These are phyloP conservation scores for Diaporthe sp. DNA, from an alignment of 2,329 filamentous ascomycete species.

Conservation along the genomic window DNA sequence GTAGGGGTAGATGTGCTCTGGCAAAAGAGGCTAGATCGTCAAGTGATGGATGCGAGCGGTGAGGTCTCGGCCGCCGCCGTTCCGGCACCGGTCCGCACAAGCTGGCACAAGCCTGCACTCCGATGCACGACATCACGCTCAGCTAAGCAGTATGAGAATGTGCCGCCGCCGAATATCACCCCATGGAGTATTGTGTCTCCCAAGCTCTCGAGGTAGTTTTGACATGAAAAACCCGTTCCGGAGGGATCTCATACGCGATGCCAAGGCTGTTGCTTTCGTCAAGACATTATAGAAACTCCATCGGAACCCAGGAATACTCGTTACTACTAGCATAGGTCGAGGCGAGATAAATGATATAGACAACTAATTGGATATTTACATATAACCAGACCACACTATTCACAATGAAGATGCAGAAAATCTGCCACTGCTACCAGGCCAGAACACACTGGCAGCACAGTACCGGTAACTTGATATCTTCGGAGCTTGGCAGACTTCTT, in stretches of 20 bases:
- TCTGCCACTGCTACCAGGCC: neutral
- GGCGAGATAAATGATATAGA: neutral
- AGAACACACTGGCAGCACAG: neutral
- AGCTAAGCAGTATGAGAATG: neutral
- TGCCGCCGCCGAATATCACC: neutral
- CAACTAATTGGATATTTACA: slow-evolving; percentile 17
- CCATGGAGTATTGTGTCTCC: rapidly evolving
- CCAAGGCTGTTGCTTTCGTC: neutral
- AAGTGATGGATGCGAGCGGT: neutral
- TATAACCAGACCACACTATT: neutral
- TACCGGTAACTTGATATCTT: neutral
- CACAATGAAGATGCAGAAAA: neutral
- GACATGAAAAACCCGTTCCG: neutral
- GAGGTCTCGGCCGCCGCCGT: neutral
- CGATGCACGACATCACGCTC: no score
- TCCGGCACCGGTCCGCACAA: slow-evolving; percentile 1
- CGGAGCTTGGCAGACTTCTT: slow-evolving; percentile 10
- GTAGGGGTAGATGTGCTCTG: neutral
- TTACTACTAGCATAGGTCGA: no score
- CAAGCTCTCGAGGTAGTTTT: neutral
- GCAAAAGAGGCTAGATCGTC: slow-evolving; percentile 14
- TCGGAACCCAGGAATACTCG: no score
- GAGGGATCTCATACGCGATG: neutral
- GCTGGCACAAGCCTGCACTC: neutral
- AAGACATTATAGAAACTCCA: neutral